phyloP scores from a whole-genome alignment of 805 yeast species.

The Cephaloascus fragrans region DNA sequence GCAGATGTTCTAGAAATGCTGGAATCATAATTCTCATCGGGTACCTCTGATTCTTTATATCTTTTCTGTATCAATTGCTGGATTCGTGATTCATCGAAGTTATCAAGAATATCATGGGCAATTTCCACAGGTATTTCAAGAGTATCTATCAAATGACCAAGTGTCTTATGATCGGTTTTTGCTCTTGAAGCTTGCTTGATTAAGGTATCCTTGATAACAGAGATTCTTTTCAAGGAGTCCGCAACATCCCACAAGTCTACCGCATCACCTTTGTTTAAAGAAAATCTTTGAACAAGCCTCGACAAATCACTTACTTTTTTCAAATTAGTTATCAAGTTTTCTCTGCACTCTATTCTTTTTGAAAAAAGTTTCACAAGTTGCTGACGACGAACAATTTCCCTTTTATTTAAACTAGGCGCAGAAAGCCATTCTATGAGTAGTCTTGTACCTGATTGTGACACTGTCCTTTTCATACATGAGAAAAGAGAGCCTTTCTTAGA shows the following conservation, averaged over 20 bases:
- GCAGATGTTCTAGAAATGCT: neutral
- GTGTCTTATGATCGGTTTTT: conserved; percentile 13
- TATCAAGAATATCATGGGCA: conserved; percentile 29
- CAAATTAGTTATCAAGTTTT: conserved; percentile 14
- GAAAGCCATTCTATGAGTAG: conserved; percentile 74
- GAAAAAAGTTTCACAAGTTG: conserved; percentile 21
- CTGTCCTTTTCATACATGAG: conserved; percentile 62
- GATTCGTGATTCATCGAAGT: conserved; percentile 29
- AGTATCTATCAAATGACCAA: conserved; percentile 12
- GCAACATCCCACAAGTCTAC: neutral
- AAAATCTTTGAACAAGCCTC: conserved; percentile 45
- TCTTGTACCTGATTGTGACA: conserved; percentile 75
- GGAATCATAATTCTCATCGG: neutral
- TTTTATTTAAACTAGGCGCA: conserved; percentile 59
- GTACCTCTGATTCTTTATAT: conserved; percentile 3
- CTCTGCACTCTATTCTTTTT: too few species aligned
- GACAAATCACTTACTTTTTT: conserved; percentile 45
- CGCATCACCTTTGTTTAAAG: neutral
- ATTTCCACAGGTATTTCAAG: conserved; percentile 29
- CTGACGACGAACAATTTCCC: conserved; percentile 44
- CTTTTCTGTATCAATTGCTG: conserved; percentile 3
- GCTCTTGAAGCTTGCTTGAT: conserved; percentile 14
- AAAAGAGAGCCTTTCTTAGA: conserved; percentile 61
- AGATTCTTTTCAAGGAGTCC: neutral
- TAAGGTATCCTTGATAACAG: conserved; percentile 4